A percentile compares a stretch with the other conserved stretches of the same genome.
Conservation (phyloP, 768 basidiomycete species). For the Kwoniella botswanensis region DNA sequence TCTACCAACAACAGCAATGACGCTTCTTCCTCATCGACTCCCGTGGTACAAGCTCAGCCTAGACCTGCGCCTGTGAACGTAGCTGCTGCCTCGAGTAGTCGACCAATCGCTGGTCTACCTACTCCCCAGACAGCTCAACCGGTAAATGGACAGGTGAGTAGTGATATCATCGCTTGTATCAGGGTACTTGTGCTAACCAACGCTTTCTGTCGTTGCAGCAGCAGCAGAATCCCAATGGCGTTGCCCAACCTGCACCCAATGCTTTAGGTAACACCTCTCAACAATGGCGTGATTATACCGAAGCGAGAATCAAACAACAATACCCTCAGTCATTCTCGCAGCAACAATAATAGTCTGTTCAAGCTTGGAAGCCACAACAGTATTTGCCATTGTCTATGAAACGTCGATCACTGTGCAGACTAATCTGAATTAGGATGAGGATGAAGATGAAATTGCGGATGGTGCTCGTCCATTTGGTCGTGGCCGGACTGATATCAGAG, state of each 20-base stretch:
- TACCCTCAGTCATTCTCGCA: neutral
- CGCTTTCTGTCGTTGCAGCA: neutral
- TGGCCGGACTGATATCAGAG: too few relatives aligned
- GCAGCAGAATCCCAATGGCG: neutral
- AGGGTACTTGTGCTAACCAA: neutral
- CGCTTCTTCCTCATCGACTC: neutral
- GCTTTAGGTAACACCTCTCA: slow-evolving; percentile 10
- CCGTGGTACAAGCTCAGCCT: neutral
- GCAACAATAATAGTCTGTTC: neutral
- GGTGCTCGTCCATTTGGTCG: too few relatives aligned
- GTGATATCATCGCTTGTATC: neutral
- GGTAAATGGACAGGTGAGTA: neutral
- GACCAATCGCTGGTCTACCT: slow-evolving; percentile 2
- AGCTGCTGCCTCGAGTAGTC: neutral
- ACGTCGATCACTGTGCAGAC: neutral
- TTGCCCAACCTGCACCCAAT: neutral
- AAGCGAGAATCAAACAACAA: slow-evolving; percentile 1
- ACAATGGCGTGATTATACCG: slow-evolving; percentile 11
- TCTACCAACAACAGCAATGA: slow-evolving; percentile 4
- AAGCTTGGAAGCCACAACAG: neutral
- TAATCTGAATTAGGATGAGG: too few relatives aligned
- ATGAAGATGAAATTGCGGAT: too few relatives aligned
- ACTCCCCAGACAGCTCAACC: slow-evolving; percentile 18
- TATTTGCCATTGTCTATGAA: neutral
- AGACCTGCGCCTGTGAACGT: slow-evolving; percentile 19